These are phyloP conservation scores for Fusarium concolor DNA, from an alignment of 2,329 filamentous ascomycete species.

Conservation along the genomic window DNA sequence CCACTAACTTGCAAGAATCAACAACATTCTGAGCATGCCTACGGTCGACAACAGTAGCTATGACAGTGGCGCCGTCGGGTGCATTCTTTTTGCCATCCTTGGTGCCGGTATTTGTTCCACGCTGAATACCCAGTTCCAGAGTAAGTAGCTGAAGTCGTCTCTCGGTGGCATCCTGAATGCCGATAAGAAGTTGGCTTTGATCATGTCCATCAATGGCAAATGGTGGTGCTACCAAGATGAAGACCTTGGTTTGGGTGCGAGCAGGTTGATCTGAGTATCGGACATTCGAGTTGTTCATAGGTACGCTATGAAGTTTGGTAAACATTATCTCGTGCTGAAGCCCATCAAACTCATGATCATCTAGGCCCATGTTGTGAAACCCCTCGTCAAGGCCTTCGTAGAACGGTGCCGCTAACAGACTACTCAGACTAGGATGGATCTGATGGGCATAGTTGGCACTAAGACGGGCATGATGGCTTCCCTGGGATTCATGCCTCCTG, in stretches of 20 bases:
- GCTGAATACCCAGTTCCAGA: slow-evolving; percentile 64
- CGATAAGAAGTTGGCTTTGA: slow-evolving; percentile 70
- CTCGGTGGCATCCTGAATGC: slow-evolving; percentile 76
- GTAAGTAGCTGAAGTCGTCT: slow-evolving; percentile 75
- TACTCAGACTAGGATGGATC: slow-evolving; percentile 66
- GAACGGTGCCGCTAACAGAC: slow-evolving; percentile 74
- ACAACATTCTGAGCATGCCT: slow-evolving; percentile 74
- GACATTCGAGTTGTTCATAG: slow-evolving; percentile 70
- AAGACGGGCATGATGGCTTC: slow-evolving; percentile 54
- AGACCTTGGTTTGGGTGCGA: slow-evolving; percentile 69
- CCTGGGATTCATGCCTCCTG: slow-evolving; percentile 78
- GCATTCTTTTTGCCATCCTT: slow-evolving; percentile 39
- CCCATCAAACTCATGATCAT: slow-evolving; percentile 78
- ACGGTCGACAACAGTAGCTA: slow-evolving; percentile 58
- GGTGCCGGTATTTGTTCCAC: slow-evolving; percentile 46
- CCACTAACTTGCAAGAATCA: slow-evolving; percentile 77
- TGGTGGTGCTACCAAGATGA: slow-evolving; percentile 72
- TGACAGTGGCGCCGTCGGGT: slow-evolving; percentile 40
- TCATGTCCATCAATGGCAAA: slow-evolving; percentile 65
- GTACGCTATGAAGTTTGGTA: slow-evolving; percentile 75
- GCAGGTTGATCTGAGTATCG: slow-evolving; percentile 68
- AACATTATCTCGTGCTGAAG: slow-evolving; percentile 79
- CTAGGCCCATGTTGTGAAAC: slow-evolving; percentile 77
- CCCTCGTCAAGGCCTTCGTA: slow-evolving; percentile 78
- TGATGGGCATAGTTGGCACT: slow-evolving; percentile 59